Base-by-base conservation (phyloP, 2,329 filamentous ascomycete genomes). In the Leptodontidium sp. region DNA sequence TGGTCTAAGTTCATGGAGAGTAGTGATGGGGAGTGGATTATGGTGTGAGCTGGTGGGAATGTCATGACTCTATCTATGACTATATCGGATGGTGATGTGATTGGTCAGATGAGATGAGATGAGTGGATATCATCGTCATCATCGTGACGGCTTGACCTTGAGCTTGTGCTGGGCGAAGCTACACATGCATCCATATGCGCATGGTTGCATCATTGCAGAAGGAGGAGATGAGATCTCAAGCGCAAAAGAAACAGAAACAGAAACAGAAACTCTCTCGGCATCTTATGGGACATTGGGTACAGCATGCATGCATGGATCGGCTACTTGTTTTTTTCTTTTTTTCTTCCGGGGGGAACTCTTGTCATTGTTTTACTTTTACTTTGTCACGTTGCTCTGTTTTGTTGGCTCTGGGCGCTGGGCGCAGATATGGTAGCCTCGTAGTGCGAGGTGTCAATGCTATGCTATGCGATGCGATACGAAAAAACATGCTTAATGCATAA, bases 11-110 rank as follows among this genome's bases (percentile, higher is more conserved):
- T 71, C 61, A 77, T 78, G 76, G 76, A 77, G 9, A 73, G 74
- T 0, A 81, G 84, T 24, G 87, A 89, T 57, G 86, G 89, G 24
- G 88, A 90, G 79, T 90, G 87, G 87, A 90, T 90, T 76, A 90
- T 90, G 87, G 88, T 90, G 78, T 90, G 80, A 84, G 35, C 29
- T 32, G 29, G 29, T 32, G 29, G 29, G 29, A 32, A 32, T 32
- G 29, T 1, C 29, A 32, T 32, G 29, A 32, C 29, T 32, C 29
- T 32, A 32, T 32, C 29, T 32, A 32, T 32, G 29, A 32, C 29
- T 21, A 6, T 40, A 12, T 6, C 38, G 8, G 38, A 40, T 40
- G 38, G 9, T 11, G 38, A 40, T 40, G 9, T 40, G 38, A 1
- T 6, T 6, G 45, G n/a, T 35, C 15, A 38, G 6, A 15, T 24